Evolutionary conservation across 768 basidiomycete species (phyloP), one percentile per base, ranked within the genome.

Genomic region (Suillus subaureus): DNA sequence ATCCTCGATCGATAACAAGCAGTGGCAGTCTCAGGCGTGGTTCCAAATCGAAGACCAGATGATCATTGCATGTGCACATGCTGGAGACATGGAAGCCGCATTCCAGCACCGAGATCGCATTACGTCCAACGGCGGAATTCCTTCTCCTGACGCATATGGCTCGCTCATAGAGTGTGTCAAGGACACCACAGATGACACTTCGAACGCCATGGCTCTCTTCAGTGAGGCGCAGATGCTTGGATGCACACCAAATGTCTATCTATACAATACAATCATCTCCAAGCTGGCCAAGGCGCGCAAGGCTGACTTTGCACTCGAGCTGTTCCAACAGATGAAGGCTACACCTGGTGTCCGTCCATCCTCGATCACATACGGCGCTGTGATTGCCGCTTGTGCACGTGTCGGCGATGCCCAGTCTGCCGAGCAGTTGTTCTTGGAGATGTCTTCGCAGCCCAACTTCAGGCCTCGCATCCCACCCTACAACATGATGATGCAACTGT

Each of bases 401-500:
- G 94, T 97, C 3, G 97, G 97, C 2, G 96, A 99, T 73, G 85
- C 87, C 7, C 78, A 81, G 4, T 88, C 91, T 0, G 97, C 97
- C 6, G 93, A 93, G 76, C 79, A 82, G 11, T 78, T 97, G 54
- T 99, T 97, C 79, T 73, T 78, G 63, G 96, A 98, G 80, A 99
- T 99, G 97, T 75, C 81, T 0, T 68, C 77, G 52, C 82, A 87
- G 66, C 81, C 77, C 42, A 90, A 89, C 70, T 98, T 95, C 83
- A 90, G 84, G 78, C 90, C 96, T 11, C 84, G 96, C 8, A 89
- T 97, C 1, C 97, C 97, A 23, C 97, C 97, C 1, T 99, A 89
- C 84, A 99, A 99, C 80, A 96, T 92, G 40, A 97, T 99, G 96
- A 98, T 99, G 87, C 97, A 99, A 76, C 83, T 97, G 71, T 96